Base-by-base conservation (phyloP, 352 stramenopile genomes). In the Pythium diclinum region DNA sequence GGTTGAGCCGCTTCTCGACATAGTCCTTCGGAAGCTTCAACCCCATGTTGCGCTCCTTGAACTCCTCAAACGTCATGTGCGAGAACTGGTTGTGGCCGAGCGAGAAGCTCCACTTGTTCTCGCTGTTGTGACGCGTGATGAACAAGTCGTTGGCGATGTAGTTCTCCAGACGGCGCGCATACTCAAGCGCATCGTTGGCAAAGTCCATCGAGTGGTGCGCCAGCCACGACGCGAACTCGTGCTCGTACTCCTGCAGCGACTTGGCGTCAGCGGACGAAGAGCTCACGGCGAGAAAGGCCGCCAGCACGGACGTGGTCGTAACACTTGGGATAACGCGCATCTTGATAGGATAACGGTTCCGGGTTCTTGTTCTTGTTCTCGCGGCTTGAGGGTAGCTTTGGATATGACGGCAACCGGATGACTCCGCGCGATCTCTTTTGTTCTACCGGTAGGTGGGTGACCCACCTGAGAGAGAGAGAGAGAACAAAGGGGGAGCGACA, bases 21-120 rank as follows among this genome's bases (percentile, higher is more conserved):
- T 88, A 88, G 1, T 73, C 73, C 6, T 80, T 61, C 0, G 80
- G 75, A 63, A 89, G 61, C 11, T 56, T 67, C 13, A 89, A 77
- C 1, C 85, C 85, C 56, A 71, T 87, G 64, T 85, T 81, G 53
- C 80, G 71, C 44, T 74, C 48, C 42, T 88, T 85, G 75, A 99
- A 99, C 79, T 99, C 97, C 34, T 97, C 90, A 56, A 90, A 85
- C 17, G 92, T 96, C 80, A 99, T 76, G 74, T 99, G 91, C 7
- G 94, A 98, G 74, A 87, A 99, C 72, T 88, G 68, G 75, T 98
- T 99, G 75, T 98, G 89, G 23, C 80, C 90, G 8, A 99, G 73
- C 28, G 67, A 94, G 56, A 97, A 98, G 56, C 83, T 74, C 68
- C 72, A 86, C 11, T 70, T 73, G 68, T 74, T 81, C 60, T 84